phyloP scores from a whole-genome alignment of 2,329 filamentous ascomycete genomes.

The Fusarium setosum region DNA sequence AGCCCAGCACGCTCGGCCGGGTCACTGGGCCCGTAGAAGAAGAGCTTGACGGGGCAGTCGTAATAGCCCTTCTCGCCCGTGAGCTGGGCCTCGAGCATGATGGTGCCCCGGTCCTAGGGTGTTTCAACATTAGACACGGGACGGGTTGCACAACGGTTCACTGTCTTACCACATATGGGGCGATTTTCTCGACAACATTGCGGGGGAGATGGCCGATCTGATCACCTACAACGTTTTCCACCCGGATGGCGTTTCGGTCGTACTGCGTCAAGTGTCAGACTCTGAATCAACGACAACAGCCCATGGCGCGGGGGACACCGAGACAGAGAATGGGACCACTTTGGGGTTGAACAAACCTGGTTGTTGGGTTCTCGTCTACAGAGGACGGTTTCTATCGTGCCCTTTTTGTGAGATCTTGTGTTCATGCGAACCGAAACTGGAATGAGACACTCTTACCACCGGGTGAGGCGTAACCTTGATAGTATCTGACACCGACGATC shows the following conservation, averaged over 20 bases:
- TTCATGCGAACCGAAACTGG: too few relatives aligned
- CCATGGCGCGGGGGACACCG: neutral
- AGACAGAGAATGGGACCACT: slow-evolving; percentile 18
- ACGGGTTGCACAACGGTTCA: neutral
- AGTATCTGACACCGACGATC: slow-evolving; percentile 68
- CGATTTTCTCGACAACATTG: slow-evolving; percentile 75
- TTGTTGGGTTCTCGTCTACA: slow-evolving; percentile 75
- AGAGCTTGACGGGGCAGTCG: slow-evolving; percentile 79
- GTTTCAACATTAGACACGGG: slow-evolving; percentile 29
- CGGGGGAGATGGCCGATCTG: slow-evolving; percentile 86
- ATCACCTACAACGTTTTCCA: slow-evolving; percentile 78
- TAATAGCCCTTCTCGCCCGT: slow-evolving; percentile 73
- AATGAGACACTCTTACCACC: slow-evolving; percentile 54
- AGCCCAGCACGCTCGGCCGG: slow-evolving; percentile 63
- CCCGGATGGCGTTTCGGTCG: slow-evolving; percentile 80
- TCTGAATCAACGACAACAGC: neutral
- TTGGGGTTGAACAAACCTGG: slow-evolving; percentile 48
- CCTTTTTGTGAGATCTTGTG: slow-evolving; percentile 15
- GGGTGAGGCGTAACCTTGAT: slow-evolving; percentile 69
- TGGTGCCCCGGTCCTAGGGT: slow-evolving; percentile 63
- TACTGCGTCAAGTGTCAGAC: slow-evolving; percentile 53
- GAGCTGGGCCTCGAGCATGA: slow-evolving; percentile 77
- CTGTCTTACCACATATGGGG: slow-evolving; percentile 72
- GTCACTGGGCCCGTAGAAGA: slow-evolving; percentile 75
- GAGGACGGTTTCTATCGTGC: slow-evolving; percentile 65